Base-by-base conservation (phyloP, 257 asterid species). In the Striga asiatica region DNA sequence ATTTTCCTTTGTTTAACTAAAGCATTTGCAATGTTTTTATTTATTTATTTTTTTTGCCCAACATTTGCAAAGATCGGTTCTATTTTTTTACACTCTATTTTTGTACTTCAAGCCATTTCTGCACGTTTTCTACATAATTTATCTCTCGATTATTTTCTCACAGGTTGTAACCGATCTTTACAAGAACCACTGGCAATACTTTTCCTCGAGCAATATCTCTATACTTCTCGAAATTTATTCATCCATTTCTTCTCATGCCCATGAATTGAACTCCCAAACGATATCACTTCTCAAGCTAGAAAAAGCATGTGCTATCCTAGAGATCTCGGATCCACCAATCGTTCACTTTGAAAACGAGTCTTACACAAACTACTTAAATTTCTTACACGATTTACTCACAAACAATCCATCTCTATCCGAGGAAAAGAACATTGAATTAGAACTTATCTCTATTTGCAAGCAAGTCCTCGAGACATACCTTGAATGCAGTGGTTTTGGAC, bases 281-380 rank as follows among this genome's bases (percentile, higher is more conserved):
- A 58, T 31, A 12, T 71, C 77, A 29, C 78, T 74, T 58, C 69
- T 72, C 8, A 81, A 88, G 81, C 71, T 92, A 60, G 92, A 84
- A 68, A 78, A 70, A 60, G 76, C 72, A 34, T 88, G 95, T 75
- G 69, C 85, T 63, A 56, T 75, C 57, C 73, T 84, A 28, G 95
- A 84, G 80, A 72, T 88, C 50, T 71, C 98, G 21, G 94, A 83
- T 16, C 95, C 96, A 68, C 98, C 98, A 6, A 43, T 88, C 60
- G 85, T 92, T 66, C 91, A 83, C 74, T 92, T 88, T 66, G 98
- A 92, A 70, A 92, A 82, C 5, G 97, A 92, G 70, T 78, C 88
- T 8, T 79, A 81, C 73, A 87, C 71, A 75, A 76, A 64, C 60
- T 82, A 80, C 75, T 46, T 87, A 7, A 81, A 76, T 73, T 78